phyloP scores from a whole-genome alignment of 768 basidiomycete species.

The Kwoniella europaea region DNA sequence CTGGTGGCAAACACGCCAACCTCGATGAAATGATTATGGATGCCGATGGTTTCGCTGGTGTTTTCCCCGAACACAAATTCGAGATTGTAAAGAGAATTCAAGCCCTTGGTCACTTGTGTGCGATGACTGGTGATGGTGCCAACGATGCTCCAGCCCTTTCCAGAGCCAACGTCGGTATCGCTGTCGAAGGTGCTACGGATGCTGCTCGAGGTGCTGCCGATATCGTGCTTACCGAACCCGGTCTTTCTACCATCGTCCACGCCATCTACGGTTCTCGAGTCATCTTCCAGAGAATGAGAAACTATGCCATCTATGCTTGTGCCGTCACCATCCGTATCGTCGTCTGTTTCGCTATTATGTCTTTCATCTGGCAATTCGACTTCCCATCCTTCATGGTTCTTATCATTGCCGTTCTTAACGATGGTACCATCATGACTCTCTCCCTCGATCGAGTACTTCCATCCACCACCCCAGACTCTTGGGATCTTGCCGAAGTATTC shows the following conservation, averaged over 20 bases:
- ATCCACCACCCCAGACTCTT: slow-evolving; percentile 87
- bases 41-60: slow-evolving; percentile 97
- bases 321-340: slow-evolving; percentile 98
- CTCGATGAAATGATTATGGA: slow-evolving; percentile 99
- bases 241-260: slow-evolving; percentile 98
- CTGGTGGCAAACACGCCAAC: slow-evolving; percentile 77
- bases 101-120: slow-evolving; percentile 90
- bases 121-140: slow-evolving; percentile 99
- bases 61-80: slow-evolving; percentile 99
- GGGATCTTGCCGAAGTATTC: slow-evolving; percentile 97
- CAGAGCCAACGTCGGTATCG: slow-evolving; percentile 98
- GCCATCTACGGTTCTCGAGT: slow-evolving; percentile 97
- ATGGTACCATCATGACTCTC: slow-evolving; percentile 99
- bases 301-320: slow-evolving; percentile 97
- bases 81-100: slow-evolving; percentile 99
- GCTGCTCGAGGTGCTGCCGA: slow-evolving; percentile 98
- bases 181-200: slow-evolving; percentile 98
- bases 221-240: slow-evolving; percentile 96
- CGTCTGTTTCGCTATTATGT: slow-evolving; percentile 92
- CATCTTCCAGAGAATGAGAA: slow-evolving; percentile 99
- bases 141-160: slow-evolving; percentile 98
- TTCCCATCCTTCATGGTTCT: slow-evolving; percentile 99
- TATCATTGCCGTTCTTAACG: slow-evolving; percentile 94
- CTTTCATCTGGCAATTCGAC: slow-evolving; percentile 94
- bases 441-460: slow-evolving; percentile 90